A percentile compares a stretch with the other conserved stretches of the same genome.
phyloP scores from a whole-genome alignment of 192 early-diverging fungal species.

The Geosiphon pyriformis region DNA sequence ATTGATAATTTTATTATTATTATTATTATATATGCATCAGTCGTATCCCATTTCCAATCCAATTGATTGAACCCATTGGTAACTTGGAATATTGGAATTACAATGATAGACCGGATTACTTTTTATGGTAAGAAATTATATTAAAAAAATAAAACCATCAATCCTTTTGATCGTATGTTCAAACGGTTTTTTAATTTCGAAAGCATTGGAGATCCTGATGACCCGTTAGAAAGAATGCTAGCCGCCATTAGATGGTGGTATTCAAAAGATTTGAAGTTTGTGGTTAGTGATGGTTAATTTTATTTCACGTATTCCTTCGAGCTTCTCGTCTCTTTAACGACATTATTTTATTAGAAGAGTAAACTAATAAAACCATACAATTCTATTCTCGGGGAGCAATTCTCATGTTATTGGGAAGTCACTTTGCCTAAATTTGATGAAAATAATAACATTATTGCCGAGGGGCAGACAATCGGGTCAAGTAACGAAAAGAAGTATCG shows the following conservation, averaged over 20 bases:
- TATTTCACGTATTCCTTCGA: neutral
- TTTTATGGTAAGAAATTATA: conserved; percentile 36
- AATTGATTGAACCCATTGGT: conserved; percentile 64
- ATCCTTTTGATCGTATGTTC: neutral
- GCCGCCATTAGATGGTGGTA: conserved; percentile 67
- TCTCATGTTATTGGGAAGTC: conserved; percentile 51
- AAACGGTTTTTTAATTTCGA: conserved; percentile 16
- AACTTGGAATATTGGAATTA: conserved; percentile 76
- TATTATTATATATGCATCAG: conserved; percentile 19
- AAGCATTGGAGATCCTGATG: conserved; percentile 57
- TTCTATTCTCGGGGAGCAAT: conserved; percentile 53
- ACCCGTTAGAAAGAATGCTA: conserved; percentile 63
- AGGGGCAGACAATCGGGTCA: conserved; percentile 11
- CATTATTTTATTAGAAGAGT: conserved; percentile 20
- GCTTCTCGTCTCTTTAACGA: neutral
- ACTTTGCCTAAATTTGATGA: conserved; percentile 28
- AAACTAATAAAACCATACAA: conserved; percentile 55
- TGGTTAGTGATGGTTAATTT: conserved; percentile 23
- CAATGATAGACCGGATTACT: conserved; percentile 71
- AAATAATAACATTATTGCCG: conserved; percentile 35
- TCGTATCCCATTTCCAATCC: conserved; percentile 65
- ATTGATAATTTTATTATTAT: no score
- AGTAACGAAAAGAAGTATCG: conserved; percentile 22
- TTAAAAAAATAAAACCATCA: neutral
- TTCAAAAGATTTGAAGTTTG: conserved; percentile 62